phyloP scores from a whole-genome alignment of 371 early-diverging fungal species.

The Mycotypha africana region DNA sequence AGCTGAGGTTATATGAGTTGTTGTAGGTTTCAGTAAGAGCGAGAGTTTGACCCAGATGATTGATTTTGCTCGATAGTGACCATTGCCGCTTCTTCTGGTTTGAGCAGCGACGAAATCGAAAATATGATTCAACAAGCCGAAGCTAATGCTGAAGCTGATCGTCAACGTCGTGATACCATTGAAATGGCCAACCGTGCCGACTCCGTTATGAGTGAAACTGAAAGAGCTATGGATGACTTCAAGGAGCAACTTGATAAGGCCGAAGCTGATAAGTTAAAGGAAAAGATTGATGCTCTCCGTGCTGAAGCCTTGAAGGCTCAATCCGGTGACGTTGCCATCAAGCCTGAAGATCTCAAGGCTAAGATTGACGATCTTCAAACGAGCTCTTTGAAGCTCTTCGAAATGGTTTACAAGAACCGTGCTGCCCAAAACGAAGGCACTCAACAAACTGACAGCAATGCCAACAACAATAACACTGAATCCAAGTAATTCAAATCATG shows the following conservation, averaged over 20 bases:
- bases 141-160: constrained; percentile 78
- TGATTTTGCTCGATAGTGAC: constrained; percentile 51
- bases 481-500: too few relatives aligned
- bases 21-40: too few relatives aligned
- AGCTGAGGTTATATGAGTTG: background rate
- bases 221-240: constrained; percentile 86
- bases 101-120: constrained; percentile 86
- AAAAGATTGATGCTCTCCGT: constrained; percentile 66
- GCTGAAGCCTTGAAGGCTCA: constrained; percentile 59
- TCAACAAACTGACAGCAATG: background rate
- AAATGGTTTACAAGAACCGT: constrained; percentile 85
- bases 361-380: constrained; percentile 73
- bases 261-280: constrained; percentile 69
- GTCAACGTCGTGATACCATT: constrained; percentile 77
- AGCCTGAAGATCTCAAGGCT: constrained; percentile 60
- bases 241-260: constrained; percentile 81
- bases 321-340: constrained; percentile 49
- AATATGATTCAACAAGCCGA: constrained; percentile 88
- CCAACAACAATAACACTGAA: too few relatives aligned
- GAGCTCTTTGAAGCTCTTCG: constrained; percentile 82
- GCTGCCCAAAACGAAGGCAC: constrained; percentile 18
- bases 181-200: constrained; percentile 88
- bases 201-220: constrained; percentile 78
- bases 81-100: constrained; percentile 89
- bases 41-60: too few relatives aligned